Percentiles rank a stretch among this genome's conserved stretches.
Conservation (phyloP, 2,329 filamentous ascomycete species). For the Cylindrodendrum hubeiense region DNA sequence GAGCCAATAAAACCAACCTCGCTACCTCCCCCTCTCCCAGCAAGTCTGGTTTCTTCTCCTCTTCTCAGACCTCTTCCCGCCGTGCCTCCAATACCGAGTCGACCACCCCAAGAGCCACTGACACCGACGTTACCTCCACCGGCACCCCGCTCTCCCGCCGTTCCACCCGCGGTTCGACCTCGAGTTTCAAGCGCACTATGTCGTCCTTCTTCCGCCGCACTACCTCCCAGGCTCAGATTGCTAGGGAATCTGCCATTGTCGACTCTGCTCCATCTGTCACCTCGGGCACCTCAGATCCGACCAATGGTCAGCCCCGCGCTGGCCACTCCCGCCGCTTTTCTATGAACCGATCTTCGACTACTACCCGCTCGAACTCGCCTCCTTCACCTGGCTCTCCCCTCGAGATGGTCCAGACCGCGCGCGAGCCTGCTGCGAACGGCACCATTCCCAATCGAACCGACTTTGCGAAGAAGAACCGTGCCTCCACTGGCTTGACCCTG, state of each 20-base stretch:
- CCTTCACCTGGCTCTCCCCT: conserved; percentile 63
- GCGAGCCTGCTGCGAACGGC: conserved; percentile 38
- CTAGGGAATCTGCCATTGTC: conserved; percentile 38
- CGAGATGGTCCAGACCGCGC: conserved; percentile 53
- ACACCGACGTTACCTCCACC: conserved; percentile 38
- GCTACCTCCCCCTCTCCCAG: conserved; percentile 18
- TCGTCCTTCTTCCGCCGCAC: conserved; percentile 62
- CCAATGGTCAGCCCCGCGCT: conserved; percentile 45
- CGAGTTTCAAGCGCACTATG: conserved; percentile 63
- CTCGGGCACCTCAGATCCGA: conserved; percentile 40
- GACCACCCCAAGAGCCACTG: conserved; percentile 39
- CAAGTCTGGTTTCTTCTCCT: conserved; percentile 30
- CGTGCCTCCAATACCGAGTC: conserved; percentile 36
- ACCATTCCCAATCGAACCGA: conserved; percentile 58
- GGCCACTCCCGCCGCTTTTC: conserved; percentile 57
- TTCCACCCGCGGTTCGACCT: conserved; percentile 57
- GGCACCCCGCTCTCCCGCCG: conserved; percentile 52
- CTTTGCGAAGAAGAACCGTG: conserved; percentile 64
- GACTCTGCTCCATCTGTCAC: conserved; percentile 44
- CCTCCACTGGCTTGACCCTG: conserved; percentile 63
- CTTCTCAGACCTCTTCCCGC: conserved; percentile 31
- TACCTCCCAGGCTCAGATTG: conserved; percentile 49
- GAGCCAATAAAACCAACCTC: conserved; percentile 19
- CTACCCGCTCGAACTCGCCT: conserved; percentile 62
- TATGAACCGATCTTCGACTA: conserved; percentile 59